Evolutionary conservation across 257 asterid genomes (phyloP).

Genomic region (Asclepias syriaca): DNA sequence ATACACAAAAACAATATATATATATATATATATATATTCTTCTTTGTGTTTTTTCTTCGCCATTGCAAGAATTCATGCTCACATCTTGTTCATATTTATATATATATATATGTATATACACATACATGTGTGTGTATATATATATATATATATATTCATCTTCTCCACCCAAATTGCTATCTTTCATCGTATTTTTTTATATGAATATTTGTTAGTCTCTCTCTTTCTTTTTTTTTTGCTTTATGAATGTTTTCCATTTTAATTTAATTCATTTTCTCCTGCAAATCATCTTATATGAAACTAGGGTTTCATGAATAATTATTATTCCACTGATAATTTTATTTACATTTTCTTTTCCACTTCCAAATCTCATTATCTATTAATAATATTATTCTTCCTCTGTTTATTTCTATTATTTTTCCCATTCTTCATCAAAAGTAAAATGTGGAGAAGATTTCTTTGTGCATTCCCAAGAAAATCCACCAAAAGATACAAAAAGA

Average conservation of each 20-base stretch:
- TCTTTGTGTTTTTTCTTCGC: too few species aligned
- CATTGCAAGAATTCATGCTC: too few species aligned
- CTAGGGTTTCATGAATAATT: too few species aligned
- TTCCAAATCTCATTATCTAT: background rate
- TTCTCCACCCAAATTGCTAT: background rate
- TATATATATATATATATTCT: too few species aligned
- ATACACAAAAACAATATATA: too few species aligned
- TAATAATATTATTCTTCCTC: background rate
- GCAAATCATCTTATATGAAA: too few species aligned
- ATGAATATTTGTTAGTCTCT: too few species aligned
- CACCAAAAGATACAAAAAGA: conserved; percentile 30
- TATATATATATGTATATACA: background rate
- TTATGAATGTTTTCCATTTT: background rate
- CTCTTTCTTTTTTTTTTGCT: background rate
- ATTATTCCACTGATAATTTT: too few species aligned
- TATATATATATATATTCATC: background rate
- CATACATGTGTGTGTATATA: background rate
- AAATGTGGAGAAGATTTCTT: conserved; percentile 79
- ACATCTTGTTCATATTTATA: too few species aligned
- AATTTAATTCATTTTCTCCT: background rate
- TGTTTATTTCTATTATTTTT: background rate
- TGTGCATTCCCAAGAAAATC: conserved; percentile 64
- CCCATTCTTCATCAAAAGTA: conserved; percentile 8
- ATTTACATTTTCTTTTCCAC: background rate
- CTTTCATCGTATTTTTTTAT: too few species aligned